phyloP scores from a whole-genome alignment of 495 filamentous ascomycete species.

The Baudoinia panamericana region DNA sequence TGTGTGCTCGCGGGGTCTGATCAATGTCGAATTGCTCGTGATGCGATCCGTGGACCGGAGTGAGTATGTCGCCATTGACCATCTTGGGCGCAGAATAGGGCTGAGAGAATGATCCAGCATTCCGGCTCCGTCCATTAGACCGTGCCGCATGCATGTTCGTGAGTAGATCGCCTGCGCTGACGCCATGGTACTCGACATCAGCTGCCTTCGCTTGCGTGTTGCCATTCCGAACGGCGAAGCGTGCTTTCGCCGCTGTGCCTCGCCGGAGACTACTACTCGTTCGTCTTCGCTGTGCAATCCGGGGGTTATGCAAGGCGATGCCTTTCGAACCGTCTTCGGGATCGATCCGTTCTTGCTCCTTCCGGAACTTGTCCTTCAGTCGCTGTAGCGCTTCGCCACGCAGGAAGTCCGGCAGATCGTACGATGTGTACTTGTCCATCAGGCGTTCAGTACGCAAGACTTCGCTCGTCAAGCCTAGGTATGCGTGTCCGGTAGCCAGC shows the following conservation, averaged over 20 bases:
- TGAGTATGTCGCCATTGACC: constrained; percentile 26
- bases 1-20: constrained; percentile 35
- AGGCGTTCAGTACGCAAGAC: constrained; percentile 81
- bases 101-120: constrained; percentile 30
- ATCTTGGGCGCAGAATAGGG: constrained; percentile 27
- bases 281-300: constrained; percentile 43
- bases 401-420: constrained; percentile 83
- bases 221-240: constrained; percentile 14
- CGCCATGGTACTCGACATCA: constrained; percentile 16
- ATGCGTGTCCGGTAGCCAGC: constrained; percentile 82
- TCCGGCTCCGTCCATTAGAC: constrained; percentile 27
- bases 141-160: constrained; percentile 47
- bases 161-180: constrained; percentile 53
- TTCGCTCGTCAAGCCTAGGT: constrained; percentile 80
- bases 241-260: constrained; percentile 57
- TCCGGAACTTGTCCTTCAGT: constrained; percentile 83
- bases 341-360: constrained; percentile 71
- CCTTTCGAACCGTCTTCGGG: constrained; percentile 81
- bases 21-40: constrained; percentile 35
- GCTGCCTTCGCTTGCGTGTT: constrained; percentile 6
- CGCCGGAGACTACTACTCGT: constrained; percentile 68
- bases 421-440: constrained; percentile 82
- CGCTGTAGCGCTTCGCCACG: constrained; percentile 71
- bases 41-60: constrained; percentile 44
- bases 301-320: constrained; percentile 85